Base-by-base conservation (phyloP, 768 basidiomycete genomes). In the Aureoboletus auriporus region DNA sequence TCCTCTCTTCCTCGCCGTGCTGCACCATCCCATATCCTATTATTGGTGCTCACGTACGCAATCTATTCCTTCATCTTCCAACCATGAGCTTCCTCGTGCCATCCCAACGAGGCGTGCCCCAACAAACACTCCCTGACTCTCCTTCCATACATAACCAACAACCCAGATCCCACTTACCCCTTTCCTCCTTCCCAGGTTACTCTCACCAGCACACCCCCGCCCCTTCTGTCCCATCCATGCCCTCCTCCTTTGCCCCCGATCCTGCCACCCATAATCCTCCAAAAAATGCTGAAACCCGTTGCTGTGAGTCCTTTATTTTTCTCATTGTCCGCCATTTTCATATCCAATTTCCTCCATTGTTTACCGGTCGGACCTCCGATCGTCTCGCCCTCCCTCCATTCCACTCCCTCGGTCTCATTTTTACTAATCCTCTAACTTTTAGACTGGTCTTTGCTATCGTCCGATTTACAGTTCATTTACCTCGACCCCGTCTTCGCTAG, bases 391-490 rank as follows among this genome's bases (percentile, higher is more conserved):
- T 47, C 44, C 36, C 33, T 40, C 39, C 54, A 39, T 40, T 45
- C 52, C 55, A 45, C 36, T 44, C 44, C 39, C 34, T 49, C 53
- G 63, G 58, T 8, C 39, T 10, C 54, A 14, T 44, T 43, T 53
- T 44, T 38, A 55, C 57, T 62, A 53, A 60, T 58, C 43, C 57
- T 6, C 10, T 30, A 17, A 26, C 37, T 44, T 8, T 23, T 66
- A 90, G 88, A 91, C 71, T 93, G 90, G 90, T 71, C 87, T 26
- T 71, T 93, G 53, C 75, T 93, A 58, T 82, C 83, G n/a, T 65
- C 84, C 40, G 78, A 85, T 64, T 78, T 93, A 42, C 71, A 78
- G 43, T 90, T 90, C 69, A 79, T 92, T 52, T 91, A 89, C 68
- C 76, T 90, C 54, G 90, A 92, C 71, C 90, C 90, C 51, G 83